Evolutionary conservation across 257 asterid genomes (phyloP).

Genomic region (Prunella vulgaris): DNA sequence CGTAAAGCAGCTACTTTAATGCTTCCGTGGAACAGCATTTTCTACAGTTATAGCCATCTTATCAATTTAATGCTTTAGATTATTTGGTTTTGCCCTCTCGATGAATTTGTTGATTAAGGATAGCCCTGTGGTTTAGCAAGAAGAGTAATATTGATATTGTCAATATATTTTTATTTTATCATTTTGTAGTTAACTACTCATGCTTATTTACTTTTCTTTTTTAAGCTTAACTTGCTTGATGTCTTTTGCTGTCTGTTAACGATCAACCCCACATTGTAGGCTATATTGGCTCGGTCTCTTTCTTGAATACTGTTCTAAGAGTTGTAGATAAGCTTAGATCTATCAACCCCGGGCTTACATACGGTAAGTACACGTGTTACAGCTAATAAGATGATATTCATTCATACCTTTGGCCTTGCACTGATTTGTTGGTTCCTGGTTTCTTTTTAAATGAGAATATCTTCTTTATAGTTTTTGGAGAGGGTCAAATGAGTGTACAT

Average conservation of each 20-base stretch:
- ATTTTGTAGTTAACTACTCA: background rate
- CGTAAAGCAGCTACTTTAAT: background rate
- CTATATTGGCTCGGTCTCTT: constrained; percentile 92
- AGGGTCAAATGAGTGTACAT: background rate
- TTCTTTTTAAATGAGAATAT: constrained; percentile 10
- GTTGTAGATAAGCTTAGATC: constrained; percentile 91
- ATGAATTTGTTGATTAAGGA: background rate
- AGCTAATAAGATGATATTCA: constrained; percentile 4
- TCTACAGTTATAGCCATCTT: background rate
- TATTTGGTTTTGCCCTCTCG: constrained; percentile 12
- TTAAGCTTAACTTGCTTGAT: constrained; percentile 14
- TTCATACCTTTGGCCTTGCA: background rate
- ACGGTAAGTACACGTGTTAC: constrained; percentile 47
- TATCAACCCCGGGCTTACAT: constrained; percentile 80
- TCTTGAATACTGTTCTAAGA: constrained; percentile 72
- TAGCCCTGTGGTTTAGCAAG: background rate
- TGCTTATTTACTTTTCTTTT: constrained; percentile 16
- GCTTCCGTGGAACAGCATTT: background rate
- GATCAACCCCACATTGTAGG: constrained; percentile 44
- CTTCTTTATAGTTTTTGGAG: background rate
- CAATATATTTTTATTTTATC: background rate
- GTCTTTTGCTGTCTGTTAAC: background rate
- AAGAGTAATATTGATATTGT: background rate
- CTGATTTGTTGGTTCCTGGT: background rate
- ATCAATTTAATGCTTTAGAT: constrained; percentile 1